Base-by-base conservation (phyloP, 805 yeast species). In the Wickerhamomyces ciferrii region DNA sequence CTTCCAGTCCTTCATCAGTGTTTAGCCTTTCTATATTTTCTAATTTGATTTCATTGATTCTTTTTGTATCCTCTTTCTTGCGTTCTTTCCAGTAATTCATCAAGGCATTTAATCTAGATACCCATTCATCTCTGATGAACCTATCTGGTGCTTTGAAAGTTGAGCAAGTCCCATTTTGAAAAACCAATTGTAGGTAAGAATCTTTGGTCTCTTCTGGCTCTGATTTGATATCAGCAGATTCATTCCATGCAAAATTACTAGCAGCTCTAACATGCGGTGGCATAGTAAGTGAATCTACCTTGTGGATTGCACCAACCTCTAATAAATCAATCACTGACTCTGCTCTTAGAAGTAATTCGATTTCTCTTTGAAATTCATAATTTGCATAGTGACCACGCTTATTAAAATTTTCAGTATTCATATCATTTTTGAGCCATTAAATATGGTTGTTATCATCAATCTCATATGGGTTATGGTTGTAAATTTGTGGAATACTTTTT, bases 291-390 rank as follows among this genome's bases (percentile, higher is more conserved):
- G 49, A 43, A 4, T 61, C 51, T n/a, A 74, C 66, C 2, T 65
- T 55, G 17, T 56, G 48, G 4, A 84, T 67, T 0, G 63, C 65
- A 8, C 55, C 60, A 2, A 86, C 71, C 8, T 72, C 69, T 19
- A 75, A 61, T 44, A 91, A 52, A 57, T 89, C 87, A 8, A 91
- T 56, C 14, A 85, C 65, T 0, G 82, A 81, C 25, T 76, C 75
- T 0, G 96, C 75, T 43, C 76, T 75, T 1, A 78, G 60, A 5
- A 87, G 61, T 45, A 77, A 76, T 21, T 71, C 69, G 1, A 81
- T 64, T 43, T 83, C 71, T 48, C 97, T 70, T 49, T 83, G 82
- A 38, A 76, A 75, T 51, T 87, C 92, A 24, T 71, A 69, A n/a
- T 79, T 53, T 0, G 95, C 95, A 39, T 64, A 65, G 1, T 61